Evolutionary conservation across 2,329 filamentous ascomycete species (phyloP).

Genomic region (Penicillium sp.): DNA sequence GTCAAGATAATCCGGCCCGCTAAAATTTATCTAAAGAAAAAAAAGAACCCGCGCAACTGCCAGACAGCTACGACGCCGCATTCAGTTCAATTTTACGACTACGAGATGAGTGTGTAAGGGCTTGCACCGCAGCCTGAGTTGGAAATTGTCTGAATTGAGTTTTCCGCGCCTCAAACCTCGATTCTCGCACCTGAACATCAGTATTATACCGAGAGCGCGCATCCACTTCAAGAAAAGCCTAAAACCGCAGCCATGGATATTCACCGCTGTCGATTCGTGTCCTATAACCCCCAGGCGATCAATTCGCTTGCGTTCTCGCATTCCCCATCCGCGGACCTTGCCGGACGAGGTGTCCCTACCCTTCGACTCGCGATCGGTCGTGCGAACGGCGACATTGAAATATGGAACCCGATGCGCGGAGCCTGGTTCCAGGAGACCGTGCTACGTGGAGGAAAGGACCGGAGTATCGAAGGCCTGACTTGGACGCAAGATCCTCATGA

Average conservation of each 20-base stretch:
- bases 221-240: constrained; percentile 21
- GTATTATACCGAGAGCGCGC: constrained; percentile 16
- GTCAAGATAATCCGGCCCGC: constrained; percentile 32
- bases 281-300: constrained; percentile 87
- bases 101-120: constrained; percentile 29
- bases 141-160: constrained; percentile 21
- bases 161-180: constrained; percentile 14
- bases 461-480: constrained; percentile 84
- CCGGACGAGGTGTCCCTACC: constrained; percentile 56
- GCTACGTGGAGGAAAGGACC: constrained; percentile 78
- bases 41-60: constrained; percentile 29
- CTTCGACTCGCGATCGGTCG: constrained; percentile 85
- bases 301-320: constrained; percentile 95
- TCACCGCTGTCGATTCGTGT: constrained; percentile 94
- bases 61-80: constrained; percentile 23
- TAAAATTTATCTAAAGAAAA: constrained; percentile 35
- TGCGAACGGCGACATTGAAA: constrained; percentile 93
- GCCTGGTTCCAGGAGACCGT: constrained; percentile 88
- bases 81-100: constrained; percentile 7
- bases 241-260: constrained; percentile 71
- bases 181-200: constrained; percentile 10
- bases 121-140: constrained; percentile 17
- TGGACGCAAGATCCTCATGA: constrained; percentile 89
- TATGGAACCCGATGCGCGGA: constrained; percentile 87
- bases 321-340: constrained; percentile 53